Evolutionary conservation across 305 asterid species (phyloP), one percentile per base, ranked within the genome.

Genomic region (Euphrasia arctica): DNA sequence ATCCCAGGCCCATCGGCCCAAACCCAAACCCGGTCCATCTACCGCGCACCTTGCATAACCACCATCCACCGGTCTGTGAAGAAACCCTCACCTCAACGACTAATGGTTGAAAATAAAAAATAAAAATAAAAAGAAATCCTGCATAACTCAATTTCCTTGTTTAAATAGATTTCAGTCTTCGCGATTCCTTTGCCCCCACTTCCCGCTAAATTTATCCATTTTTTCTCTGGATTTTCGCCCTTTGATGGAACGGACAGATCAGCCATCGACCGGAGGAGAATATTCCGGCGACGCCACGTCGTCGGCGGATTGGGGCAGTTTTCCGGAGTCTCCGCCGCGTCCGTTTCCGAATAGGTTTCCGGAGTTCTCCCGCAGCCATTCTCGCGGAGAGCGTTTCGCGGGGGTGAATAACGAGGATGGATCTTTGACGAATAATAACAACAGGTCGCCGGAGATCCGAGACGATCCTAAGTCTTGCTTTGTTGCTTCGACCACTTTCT

Each of bases 381-480:
- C 48, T 12, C 78, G 32, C 52, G 62, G 56, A 2, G 81, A 73
- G 27, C 78, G 67, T 48, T 77, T 69, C 29, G 69, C 54, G 59
- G 71, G 65, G 69, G 60, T n/a, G 64, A 22, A 71, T 58, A 60
- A 63, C 36, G 64, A 54, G 31, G 72, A 18, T 18, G 22, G 61
- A 10, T 31, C 45, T 14, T 9, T 54, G 60, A 45, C 43, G 67
- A 65, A 66, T 41, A 49, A 34, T 31, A 54, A 43, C 50, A 72
- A 55, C 29, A 67, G 65, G 12, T 55, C 79, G 52, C 8, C 77
- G 27, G 58, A 32, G 68, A 48, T 36, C 9, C 57, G 64, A 8
- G 82, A 71, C 18, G 93, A 85, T 56, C 63, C 81, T 1, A 78
- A 77, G 82, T 81, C 89, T 8, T 82, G 89, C 71, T 60, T 83